Evolutionary conservation across 176 grass and related monocot genomes (phyloP).

Genomic region (Elymus sibiricus): DNA sequence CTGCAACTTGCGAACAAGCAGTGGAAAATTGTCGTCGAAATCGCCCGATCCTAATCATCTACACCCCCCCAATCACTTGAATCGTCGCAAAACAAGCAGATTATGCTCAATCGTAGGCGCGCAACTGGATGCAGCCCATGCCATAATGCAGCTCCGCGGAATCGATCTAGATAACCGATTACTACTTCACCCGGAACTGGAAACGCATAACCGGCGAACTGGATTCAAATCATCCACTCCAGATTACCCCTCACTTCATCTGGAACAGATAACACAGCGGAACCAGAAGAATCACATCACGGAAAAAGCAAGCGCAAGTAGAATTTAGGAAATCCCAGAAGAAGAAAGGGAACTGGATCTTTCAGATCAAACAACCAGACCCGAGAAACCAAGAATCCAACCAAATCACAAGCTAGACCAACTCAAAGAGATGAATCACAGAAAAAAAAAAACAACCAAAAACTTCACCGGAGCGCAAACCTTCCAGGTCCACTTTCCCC

Average conservation of each 20-base stretch:
- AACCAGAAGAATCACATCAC: constrained; percentile 11
- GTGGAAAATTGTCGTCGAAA: background rate
- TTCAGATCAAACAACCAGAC: constrained; percentile 25
- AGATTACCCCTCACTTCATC: background rate
- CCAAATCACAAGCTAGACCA: background rate
- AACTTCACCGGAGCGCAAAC: background rate
- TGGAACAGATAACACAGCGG: background rate
- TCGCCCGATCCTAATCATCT: background rate
- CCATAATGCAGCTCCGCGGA: constrained; percentile 6
- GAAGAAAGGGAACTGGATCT: background rate
- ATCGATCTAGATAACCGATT: background rate
- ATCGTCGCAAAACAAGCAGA: constrained; percentile 5
- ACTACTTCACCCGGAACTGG: background rate
- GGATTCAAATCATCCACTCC: background rate
- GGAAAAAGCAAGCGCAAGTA: background rate
- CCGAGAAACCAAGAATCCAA: background rate
- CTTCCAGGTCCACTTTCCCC: background rate
- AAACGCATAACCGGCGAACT: background rate
- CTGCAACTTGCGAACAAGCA: background rate
- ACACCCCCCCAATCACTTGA: background rate
- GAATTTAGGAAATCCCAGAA: constrained; percentile 4
- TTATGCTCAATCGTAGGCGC: background rate
- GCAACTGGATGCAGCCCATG: background rate
- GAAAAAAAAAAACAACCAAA: background rate
- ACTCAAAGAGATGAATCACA: background rate